Conservation (phyloP, 2,329 filamentous ascomycete species). For the Cephalotrichum gorgonifer region DNA sequence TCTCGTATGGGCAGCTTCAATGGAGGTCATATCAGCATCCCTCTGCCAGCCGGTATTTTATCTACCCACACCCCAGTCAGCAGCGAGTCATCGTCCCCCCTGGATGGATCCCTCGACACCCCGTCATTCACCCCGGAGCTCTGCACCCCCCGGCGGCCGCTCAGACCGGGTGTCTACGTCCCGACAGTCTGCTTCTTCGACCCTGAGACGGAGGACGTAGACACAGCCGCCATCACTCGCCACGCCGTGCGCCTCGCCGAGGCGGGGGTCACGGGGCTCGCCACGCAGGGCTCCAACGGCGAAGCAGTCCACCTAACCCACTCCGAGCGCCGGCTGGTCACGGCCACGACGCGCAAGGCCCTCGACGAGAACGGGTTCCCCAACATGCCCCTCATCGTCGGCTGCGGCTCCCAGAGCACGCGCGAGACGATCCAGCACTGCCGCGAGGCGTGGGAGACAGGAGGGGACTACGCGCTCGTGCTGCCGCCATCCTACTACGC, state of each 20-base stretch:
- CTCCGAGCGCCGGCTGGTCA: constrained; percentile 59
- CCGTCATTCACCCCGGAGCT: not conserved
- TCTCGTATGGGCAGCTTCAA: not conserved
- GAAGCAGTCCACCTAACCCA: constrained; percentile 72
- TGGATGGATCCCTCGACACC: not conserved
- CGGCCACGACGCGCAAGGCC: constrained; percentile 57
- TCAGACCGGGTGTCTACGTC: constrained; percentile 54
- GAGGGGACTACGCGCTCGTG: constrained; percentile 66
- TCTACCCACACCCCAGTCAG: not conserved
- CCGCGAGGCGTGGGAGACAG: constrained; percentile 55
- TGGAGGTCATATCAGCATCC: not conserved
- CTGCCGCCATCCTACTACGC: constrained; percentile 71
- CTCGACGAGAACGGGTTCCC: constrained; percentile 53
- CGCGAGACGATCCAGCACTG: constrained; percentile 63
- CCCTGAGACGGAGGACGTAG: constrained; percentile 53
- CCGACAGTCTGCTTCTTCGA: constrained; percentile 69
- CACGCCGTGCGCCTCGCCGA: constrained; percentile 61
- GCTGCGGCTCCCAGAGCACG: constrained; percentile 63
- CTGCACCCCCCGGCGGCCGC: constrained; percentile 17
- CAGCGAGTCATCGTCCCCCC: not conserved
- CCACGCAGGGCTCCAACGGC: constrained; percentile 72
- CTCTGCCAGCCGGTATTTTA: not conserved
- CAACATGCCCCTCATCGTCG: constrained; percentile 63
- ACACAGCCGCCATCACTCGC: constrained; percentile 47
- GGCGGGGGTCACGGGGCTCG: constrained; percentile 62